phyloP scores from a whole-genome alignment of 202 grass and related monocot species.

The Brachypodium distachyon region DNA sequence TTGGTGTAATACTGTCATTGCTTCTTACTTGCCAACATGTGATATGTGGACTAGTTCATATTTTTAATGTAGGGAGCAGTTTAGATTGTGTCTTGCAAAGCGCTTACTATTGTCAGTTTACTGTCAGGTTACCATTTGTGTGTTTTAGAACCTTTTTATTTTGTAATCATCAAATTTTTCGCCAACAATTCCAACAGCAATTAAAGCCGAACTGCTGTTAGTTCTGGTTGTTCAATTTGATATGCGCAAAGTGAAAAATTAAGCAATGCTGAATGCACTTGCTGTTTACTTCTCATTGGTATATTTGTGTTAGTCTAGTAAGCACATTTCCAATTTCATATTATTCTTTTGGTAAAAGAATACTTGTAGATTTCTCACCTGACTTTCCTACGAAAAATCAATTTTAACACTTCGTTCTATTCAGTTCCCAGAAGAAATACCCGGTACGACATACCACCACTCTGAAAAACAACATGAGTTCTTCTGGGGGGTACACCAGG shows the following conservation, averaged over 20 bases:
- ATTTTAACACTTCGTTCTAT: conserved; percentile 18
- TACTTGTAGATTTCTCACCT: background rate
- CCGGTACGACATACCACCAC: conserved; percentile 6
- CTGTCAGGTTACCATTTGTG: background rate
- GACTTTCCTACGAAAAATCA: background rate
- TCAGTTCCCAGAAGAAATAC: conserved; percentile 42
- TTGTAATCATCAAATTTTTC: background rate
- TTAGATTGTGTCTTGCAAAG: background rate
- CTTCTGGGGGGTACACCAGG: conserved; percentile 18
- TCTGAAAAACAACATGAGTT: conserved; percentile 33
- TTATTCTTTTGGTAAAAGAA: background rate
- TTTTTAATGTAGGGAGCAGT: background rate
- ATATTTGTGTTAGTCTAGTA: background rate
- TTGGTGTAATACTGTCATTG: background rate
- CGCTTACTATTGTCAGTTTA: background rate
- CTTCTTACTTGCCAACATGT: background rate
- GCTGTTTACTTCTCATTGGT: background rate
- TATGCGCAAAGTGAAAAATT: background rate
- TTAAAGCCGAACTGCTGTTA: background rate
- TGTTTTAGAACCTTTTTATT: background rate
- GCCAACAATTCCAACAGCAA: background rate
- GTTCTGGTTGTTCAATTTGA: background rate
- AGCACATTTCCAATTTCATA: background rate
- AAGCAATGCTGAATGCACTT: background rate
- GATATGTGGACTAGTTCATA: background rate